phyloP scores from a whole-genome alignment of 495 filamentous ascomycete species.

The Podospora tetraspora region DNA sequence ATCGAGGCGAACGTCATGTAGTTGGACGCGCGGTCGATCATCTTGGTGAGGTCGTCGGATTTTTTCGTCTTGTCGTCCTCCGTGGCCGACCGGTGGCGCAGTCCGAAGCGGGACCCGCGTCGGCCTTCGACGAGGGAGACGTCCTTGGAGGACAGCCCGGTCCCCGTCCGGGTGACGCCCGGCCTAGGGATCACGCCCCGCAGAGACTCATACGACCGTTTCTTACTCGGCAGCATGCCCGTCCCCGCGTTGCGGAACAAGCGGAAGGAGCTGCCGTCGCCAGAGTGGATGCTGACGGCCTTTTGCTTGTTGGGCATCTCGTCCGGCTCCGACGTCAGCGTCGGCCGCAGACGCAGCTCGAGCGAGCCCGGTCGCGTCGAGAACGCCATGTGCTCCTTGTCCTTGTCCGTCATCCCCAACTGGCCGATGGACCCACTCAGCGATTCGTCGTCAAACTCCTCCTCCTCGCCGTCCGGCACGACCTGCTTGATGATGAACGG shows the following conservation, averaged over 20 bases:
- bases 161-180: slow-evolving; percentile 49
- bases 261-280: slow-evolving; percentile 48
- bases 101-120: slow-evolving; percentile 42
- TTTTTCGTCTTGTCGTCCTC: slow-evolving; percentile 45
- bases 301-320: slow-evolving; percentile 41
- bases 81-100: slow-evolving; percentile 32
- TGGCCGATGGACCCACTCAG: slow-evolving; percentile 31
- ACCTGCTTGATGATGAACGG: slow-evolving; percentile 81
- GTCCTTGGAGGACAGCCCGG: slow-evolving; percentile 42
- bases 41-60: slow-evolving; percentile 93
- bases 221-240: slow-evolving; percentile 46
- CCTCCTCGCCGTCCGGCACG: slow-evolving; percentile 59
- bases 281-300: slow-evolving; percentile 44
- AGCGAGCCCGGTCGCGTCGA: slow-evolving; percentile 60
- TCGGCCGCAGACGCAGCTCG: slow-evolving; percentile 73
- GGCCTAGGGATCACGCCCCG: slow-evolving; percentile 43
- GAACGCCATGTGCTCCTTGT: slow-evolving; percentile 35
- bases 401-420: slow-evolving; percentile 28
- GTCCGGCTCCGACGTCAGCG: slow-evolving; percentile 57
- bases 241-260: slow-evolving; percentile 44
- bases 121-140: slow-evolving; percentile 46
- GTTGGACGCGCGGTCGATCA: slow-evolving; percentile 91
- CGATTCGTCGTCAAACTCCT: slow-evolving; percentile 46
- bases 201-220: slow-evolving; percentile 64
- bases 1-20: slow-evolving; percentile 97